A percentile compares a stretch with the other conserved stretches of the same genome.
Conservation (phyloP, 2,329 filamentous ascomycete species). For the Elsinoe necatrix region DNA sequence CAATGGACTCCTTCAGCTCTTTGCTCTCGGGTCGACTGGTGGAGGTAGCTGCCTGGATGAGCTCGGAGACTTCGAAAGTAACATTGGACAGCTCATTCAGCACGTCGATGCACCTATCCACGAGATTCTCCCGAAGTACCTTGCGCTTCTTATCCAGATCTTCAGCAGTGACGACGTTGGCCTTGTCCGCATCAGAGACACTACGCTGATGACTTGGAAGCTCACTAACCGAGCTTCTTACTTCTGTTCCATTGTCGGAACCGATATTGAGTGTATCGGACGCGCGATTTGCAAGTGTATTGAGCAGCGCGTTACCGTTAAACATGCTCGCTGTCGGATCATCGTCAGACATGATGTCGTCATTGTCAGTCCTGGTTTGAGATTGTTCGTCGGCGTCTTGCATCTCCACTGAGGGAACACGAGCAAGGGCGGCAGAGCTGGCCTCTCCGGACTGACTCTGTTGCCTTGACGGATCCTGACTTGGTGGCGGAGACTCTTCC, state of each 20-base stretch:
- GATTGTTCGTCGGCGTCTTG: constrained; percentile 26
- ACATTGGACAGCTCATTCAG: constrained; percentile 79
- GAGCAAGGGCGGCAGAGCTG: neutral
- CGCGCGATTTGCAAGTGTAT: constrained; percentile 5
- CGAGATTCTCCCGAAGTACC: constrained; percentile 65
- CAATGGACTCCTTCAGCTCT: constrained; percentile 62
- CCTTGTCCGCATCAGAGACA: constrained; percentile 22
- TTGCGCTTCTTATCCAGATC: constrained; percentile 69
- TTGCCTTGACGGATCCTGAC: neutral
- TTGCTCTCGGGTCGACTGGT: constrained; percentile 50
- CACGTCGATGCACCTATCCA: constrained; percentile 84
- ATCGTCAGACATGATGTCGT: constrained; percentile 16
- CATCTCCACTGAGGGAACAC: constrained; percentile 32
- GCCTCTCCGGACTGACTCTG: constrained; percentile 7
- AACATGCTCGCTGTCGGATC: constrained; percentile 12
- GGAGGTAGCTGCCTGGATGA: constrained; percentile 65
- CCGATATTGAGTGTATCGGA: constrained; percentile 7
- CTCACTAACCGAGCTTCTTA: constrained; percentile 1
- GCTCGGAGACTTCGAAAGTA: constrained; percentile 82
- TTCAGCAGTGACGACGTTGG: constrained; percentile 54
- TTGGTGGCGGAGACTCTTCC: constrained; percentile 10
- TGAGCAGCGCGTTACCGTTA: neutral
- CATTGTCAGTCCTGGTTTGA: constrained; percentile 16
- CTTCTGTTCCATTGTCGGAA: neutral
- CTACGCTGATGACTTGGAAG: constrained; percentile 14